Evolutionary conservation across 192 early-diverging fungal species (phyloP).

Genomic region (Diversispora epigaea): DNA sequence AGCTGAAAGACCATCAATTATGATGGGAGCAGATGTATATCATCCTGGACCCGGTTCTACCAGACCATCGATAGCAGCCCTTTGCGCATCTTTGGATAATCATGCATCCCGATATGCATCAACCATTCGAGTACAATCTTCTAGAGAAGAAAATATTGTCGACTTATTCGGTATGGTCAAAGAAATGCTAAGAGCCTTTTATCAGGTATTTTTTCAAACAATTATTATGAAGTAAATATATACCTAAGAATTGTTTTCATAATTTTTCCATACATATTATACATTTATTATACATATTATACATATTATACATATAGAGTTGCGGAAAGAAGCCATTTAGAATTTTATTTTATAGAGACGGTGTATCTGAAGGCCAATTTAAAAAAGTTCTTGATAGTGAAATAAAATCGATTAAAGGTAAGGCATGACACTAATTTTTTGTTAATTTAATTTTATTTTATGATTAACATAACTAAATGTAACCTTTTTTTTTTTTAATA

Average conservation of each 20-base stretch:
- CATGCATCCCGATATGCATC: no score
- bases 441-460: no score
- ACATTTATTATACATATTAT: constrained; percentile 54
- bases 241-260: constrained; percentile 18
- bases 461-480: no score
- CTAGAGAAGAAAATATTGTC: no score
- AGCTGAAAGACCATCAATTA: constrained; percentile 60
- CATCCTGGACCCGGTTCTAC: constrained; percentile 66
- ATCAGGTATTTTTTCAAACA: no score
- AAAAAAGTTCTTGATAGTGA: constrained; percentile 62
- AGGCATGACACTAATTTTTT: no score
- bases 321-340: constrained; percentile 51
- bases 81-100: no score
- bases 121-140: no score
- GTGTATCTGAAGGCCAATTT: constrained; percentile 81
- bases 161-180: no score
- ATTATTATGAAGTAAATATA: no score
- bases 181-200: no score
- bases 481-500: no score
- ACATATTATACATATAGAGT: constrained; percentile 22
- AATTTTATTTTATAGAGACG: constrained; percentile 82
- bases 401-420: constrained; percentile 63
- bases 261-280: constrained; percentile 47
- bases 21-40: constrained; percentile 86
- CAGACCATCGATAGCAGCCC: background rate